A percentile compares a stretch with the other conserved stretches of the same genome.
Conservation (phyloP, 306 rosid genomes). For the Oxytropis ochrocephala region DNA sequence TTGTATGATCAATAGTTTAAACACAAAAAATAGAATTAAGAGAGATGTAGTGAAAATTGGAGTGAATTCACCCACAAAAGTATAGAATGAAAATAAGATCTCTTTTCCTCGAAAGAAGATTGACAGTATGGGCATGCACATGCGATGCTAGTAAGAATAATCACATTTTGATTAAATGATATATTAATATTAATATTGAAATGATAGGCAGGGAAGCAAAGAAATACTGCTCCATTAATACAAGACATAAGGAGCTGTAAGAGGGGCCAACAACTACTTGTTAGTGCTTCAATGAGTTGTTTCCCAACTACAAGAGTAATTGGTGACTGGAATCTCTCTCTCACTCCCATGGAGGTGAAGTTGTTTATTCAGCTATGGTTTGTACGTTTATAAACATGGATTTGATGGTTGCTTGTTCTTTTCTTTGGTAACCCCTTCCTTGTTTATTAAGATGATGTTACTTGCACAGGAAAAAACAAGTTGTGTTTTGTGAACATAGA, state of each 20-base stretch:
- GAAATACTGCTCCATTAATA: conserved; percentile 32
- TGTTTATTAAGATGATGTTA: background rate
- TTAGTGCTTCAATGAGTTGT: conserved; percentile 75
- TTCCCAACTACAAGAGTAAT: conserved; percentile 57
- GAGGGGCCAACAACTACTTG: conserved; percentile 36
- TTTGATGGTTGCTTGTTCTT: conserved; percentile 60
- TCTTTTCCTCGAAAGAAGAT: too few species aligned
- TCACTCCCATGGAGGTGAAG: conserved; percentile 19
- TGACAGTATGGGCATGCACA: conserved; percentile 58
- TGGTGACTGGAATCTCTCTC: conserved; percentile 3
- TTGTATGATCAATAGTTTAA: too few species aligned
- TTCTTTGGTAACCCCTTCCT: conserved; percentile 20
- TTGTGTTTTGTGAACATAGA: background rate
- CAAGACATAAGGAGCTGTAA: conserved; percentile 47
- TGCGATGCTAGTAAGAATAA: conserved; percentile 37
- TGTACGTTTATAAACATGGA: conserved; percentile 54
- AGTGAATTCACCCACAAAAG: too few species aligned
- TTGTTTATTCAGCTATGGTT: conserved; percentile 30
- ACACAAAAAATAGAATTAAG: too few species aligned
- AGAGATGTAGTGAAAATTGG: too few species aligned
- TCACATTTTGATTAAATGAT: conserved; percentile 7
- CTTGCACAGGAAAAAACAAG: background rate
- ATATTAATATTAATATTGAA: conserved; percentile 15
- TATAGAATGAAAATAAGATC: too few species aligned
- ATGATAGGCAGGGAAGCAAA: conserved; percentile 31